Evolutionary conservation across 2,329 filamentous ascomycete genomes (phyloP), one percentile per base, ranked within the genome.

Genomic region (Raffaelea deltoideospora): DNA sequence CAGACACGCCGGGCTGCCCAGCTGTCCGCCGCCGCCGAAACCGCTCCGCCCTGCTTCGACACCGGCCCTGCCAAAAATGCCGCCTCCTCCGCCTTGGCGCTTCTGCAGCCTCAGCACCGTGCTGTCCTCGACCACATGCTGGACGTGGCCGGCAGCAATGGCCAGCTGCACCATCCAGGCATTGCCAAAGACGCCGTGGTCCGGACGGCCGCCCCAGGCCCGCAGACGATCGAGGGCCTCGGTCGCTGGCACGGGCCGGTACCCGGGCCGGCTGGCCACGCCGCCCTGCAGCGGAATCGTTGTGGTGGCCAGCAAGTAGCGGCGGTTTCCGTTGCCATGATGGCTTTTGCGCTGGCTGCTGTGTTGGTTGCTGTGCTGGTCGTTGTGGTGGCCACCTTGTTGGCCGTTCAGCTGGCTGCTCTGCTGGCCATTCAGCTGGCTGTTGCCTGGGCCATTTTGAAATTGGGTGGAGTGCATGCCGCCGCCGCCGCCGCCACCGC

Each of bases 91-190:
- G n/a, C n/a, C n/a, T n/a, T n/a, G n/a, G n/a, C n/a, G n/a, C n/a
- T n/a, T n/a, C n/a, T n/a, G n/a, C n/a, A n/a, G n/a, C n/a, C n/a
- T n/a, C n/a, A n/a, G n/a, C 20, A 23, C 10, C 21, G 32, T 18
- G 13, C 28, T 38, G 22, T 3, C 18, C 21, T 45, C 35, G 2
- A 45, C 37, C 7, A 30, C 32, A 22, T 43, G 41, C 19, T 34
- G 19, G 10, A 41, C 38, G 17, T 42, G 40, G 13, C 41, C 39
- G 4, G 41, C 39, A 24, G 41, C 43, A 2, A 43, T 28, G 13
- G 40, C 38, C 38, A 46, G 33, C 20, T 43, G 43, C 11, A 46
- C 28, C 11, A 45, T 37, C 44, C 44, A 46, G 6, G 41, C 40
- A 21, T 46, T 41, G 14, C 44, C 44, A 33, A 46, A 46, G 2